Conservation (phyloP, 2,329 filamentous ascomycete genomes). For the Cercospora sesami region DNA sequence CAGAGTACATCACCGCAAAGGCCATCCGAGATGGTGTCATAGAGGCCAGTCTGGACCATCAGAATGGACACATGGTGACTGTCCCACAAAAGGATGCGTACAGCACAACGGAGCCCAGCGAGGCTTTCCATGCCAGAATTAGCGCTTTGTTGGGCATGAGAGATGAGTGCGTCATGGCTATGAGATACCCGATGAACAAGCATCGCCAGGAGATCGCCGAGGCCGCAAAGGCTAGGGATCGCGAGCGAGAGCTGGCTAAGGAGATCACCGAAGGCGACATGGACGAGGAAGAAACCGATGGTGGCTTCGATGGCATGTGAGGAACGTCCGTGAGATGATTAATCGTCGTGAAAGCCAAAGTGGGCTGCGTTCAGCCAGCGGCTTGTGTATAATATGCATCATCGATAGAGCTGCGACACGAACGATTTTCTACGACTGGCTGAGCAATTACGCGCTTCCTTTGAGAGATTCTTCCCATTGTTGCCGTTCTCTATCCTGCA, state of each 20-base stretch:
- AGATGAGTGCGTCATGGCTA: conserved; percentile 98
- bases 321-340: not conserved
- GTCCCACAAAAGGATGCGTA: conserved; percentile 96
- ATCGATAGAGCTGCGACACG: conserved; percentile 16
- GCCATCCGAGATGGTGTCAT: conserved; percentile 97
- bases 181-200: conserved; percentile 99
- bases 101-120: conserved; percentile 88
- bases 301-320: conserved; percentile 83
- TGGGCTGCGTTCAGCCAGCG: conserved; percentile 42
- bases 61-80: conserved; percentile 97
- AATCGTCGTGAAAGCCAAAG: not conserved
- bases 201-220: conserved; percentile 96
- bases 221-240: conserved; percentile 93
- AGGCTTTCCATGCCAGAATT: conserved; percentile 97
- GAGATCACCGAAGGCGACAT: conserved; percentile 98
- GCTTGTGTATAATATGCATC: conserved; percentile 8
- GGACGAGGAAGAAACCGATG: conserved; percentile 65
- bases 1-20: conserved; percentile 98
- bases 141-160: conserved; percentile 86
- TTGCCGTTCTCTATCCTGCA: not conserved
- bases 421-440: conserved; percentile 4
- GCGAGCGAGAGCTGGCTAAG: conserved; percentile 95
- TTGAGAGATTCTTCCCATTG: not conserved
- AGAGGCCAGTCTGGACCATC: conserved; percentile 89
- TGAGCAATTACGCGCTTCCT: not conserved